Evolutionary conservation across 2,329 filamentous ascomycete species (phyloP).

Genomic region (Pseudonectria buxi): DNA sequence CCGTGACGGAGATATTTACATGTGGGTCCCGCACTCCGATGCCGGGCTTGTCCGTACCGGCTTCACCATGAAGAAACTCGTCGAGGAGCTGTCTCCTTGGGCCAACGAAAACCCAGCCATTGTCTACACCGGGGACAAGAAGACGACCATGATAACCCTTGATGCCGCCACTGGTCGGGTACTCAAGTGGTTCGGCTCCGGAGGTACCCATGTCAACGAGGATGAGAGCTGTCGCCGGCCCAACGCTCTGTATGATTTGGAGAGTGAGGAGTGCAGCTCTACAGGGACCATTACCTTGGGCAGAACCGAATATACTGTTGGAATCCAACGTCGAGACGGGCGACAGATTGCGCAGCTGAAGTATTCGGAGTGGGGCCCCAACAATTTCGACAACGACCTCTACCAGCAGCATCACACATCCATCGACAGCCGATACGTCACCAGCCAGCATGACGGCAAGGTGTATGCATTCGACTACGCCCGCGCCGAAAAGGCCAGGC

Average conservation of each 20-base stretch:
- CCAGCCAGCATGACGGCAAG: constrained; percentile 76
- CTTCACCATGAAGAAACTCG: constrained; percentile 76
- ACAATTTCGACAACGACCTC: constrained; percentile 83
- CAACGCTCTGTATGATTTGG: constrained; percentile 58
- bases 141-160: constrained; percentile 80
- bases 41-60: constrained; percentile 58
- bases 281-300: constrained; percentile 77
- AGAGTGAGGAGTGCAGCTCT: constrained; percentile 69
- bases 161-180: constrained; percentile 80
- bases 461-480: constrained; percentile 74
- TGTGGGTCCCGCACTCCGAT: constrained; percentile 64
- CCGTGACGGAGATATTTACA: constrained; percentile 77
- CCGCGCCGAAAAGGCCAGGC: constrained; percentile 40
- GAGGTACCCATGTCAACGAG: constrained; percentile 60
- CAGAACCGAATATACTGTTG: constrained; percentile 82
- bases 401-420: constrained; percentile 73
- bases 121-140: constrained; percentile 87
- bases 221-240: constrained; percentile 69
- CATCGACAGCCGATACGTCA: constrained; percentile 83
- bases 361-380: constrained; percentile 92
- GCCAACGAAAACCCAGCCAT: constrained; percentile 68
- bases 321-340: constrained; percentile 69
- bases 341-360: constrained; percentile 79
- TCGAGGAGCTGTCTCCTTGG: constrained; percentile 76
- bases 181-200: constrained; percentile 75